These are phyloP conservation scores for Papiliotrema fonsecae DNA, from an alignment of 1,284 basidiomycete genomes.

Conservation along the genomic window DNA sequence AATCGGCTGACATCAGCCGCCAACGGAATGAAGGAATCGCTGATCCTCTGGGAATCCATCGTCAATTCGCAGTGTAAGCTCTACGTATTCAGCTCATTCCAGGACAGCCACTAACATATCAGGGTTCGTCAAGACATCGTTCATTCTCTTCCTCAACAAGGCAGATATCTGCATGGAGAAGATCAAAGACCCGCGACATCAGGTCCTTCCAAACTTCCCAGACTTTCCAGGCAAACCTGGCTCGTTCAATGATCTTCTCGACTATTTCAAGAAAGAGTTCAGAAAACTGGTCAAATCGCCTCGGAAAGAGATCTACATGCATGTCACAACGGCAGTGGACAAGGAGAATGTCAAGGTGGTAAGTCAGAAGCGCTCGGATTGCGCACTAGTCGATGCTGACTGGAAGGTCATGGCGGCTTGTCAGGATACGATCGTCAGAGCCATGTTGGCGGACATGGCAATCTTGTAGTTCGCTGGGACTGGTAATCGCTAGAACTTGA, in stretches of 20 bases:
- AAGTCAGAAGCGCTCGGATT: background rate
- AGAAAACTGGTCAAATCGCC: constrained; percentile 73
- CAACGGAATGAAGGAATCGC: constrained; percentile 97
- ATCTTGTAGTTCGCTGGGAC: constrained; percentile 16
- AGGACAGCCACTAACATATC: constrained; percentile 35
- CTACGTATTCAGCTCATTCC: background rate
- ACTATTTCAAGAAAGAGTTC: constrained; percentile 84
- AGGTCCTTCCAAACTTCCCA: constrained; percentile 80
- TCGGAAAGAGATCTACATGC: constrained; percentile 77
- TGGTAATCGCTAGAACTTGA: too few species aligned
- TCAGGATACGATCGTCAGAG: constrained; percentile 17
- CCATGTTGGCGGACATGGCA: constrained; percentile 17
- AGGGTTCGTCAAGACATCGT: constrained; percentile 84
- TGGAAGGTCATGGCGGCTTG: constrained; percentile 19
- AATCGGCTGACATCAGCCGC: constrained; percentile 52
- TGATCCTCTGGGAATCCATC: constrained; percentile 93
- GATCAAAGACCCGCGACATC: constrained; percentile 61
- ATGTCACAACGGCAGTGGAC: constrained; percentile 26
- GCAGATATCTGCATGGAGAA: constrained; percentile 84
- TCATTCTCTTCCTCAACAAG: constrained; percentile 88
- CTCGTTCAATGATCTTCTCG: constrained; percentile 43
- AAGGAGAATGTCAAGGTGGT: constrained; percentile 21
- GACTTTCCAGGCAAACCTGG: constrained; percentile 53
- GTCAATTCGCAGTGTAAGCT: constrained; percentile 63
- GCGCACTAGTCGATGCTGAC: background rate